Evolutionary conservation across 345 rosid genomes (phyloP).

Genomic region (Eucalyptus curtisii): DNA sequence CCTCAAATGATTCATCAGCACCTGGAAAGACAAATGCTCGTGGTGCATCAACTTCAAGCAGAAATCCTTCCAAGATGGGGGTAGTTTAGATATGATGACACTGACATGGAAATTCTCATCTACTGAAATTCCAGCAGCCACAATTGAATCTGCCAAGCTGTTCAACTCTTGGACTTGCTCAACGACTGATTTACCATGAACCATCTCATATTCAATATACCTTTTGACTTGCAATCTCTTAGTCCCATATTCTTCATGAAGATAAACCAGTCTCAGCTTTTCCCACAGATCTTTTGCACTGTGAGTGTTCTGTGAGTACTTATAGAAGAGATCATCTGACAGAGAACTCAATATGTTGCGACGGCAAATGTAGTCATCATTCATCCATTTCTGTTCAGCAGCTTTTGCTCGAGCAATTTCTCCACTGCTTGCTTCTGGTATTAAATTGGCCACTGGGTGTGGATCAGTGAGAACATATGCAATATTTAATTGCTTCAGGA

Average conservation of each 20-base stretch:
- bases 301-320: slow-evolving; percentile 32
- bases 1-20: slow-evolving; percentile 45
- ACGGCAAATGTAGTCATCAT: slow-evolving; percentile 58
- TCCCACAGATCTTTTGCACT: slow-evolving; percentile 83
- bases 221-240: slow-evolving; percentile 59
- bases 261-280: slow-evolving; percentile 57
- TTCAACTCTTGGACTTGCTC: slow-evolving; percentile 62
- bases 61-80: slow-evolving; percentile 72
- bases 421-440: slow-evolving; percentile 10
- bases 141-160: slow-evolving; percentile 53
- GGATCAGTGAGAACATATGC: slow-evolving; percentile 53
- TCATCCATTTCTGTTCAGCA: slow-evolving; percentile 35
- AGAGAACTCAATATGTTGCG: slow-evolving; percentile 51
- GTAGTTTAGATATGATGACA: slow-evolving; percentile 64
- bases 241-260: slow-evolving; percentile 42
- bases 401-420: slow-evolving; percentile 21
- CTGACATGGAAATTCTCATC: slow-evolving; percentile 74
- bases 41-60: slow-evolving; percentile 36
- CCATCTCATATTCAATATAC: slow-evolving; percentile 66
- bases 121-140: slow-evolving; percentile 43
- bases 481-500: slow-evolving; percentile 56
- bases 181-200: slow-evolving; percentile 38
- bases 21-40: slow-evolving; percentile 40
- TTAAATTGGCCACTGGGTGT: slow-evolving; percentile 15
- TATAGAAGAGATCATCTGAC: slow-evolving; percentile 52